phyloP scores from a whole-genome alignment of 345 rosid genomes.

The Psidium guajava region DNA sequence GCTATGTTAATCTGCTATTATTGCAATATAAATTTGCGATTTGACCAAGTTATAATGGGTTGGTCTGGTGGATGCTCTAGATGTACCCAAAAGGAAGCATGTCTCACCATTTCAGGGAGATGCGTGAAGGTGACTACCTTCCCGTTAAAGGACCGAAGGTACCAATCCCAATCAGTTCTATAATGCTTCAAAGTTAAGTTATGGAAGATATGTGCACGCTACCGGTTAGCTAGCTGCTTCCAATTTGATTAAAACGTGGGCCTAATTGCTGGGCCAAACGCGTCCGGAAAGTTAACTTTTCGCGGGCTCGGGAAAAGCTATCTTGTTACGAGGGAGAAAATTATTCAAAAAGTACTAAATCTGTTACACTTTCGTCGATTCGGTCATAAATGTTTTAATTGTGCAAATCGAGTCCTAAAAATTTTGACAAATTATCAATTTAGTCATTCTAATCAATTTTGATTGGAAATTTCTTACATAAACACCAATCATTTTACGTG shows the following conservation, averaged over 20 bases:
- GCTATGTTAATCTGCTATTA: background rate
- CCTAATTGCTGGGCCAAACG: background rate
- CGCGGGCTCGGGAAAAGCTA: background rate
- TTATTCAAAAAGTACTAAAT: too few species aligned
- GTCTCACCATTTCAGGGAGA: constrained; percentile 46
- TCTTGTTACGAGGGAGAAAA: background rate
- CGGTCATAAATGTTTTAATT: too few species aligned
- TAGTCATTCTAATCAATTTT: too few species aligned
- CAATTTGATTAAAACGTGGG: background rate
- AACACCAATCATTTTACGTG: fast-evolving
- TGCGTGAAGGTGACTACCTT: constrained; percentile 25
- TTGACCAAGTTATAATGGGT: background rate
- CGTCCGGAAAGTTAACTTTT: background rate
- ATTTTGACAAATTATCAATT: too few species aligned
- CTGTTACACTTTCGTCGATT: too few species aligned
- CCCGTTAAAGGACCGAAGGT: constrained; percentile 49
- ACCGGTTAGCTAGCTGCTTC: background rate
- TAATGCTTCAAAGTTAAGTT: background rate
- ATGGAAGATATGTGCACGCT: background rate
- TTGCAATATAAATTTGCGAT: background rate
- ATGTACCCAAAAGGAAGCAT: constrained; percentile 45
- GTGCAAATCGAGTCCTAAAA: too few species aligned
- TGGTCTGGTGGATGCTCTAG: constrained; percentile 2
- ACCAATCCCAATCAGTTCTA: background rate
- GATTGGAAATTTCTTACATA: too few species aligned